Evolutionary conservation across 352 stramenopile species (phyloP).

Genomic region (Phytophthora tubulina): DNA sequence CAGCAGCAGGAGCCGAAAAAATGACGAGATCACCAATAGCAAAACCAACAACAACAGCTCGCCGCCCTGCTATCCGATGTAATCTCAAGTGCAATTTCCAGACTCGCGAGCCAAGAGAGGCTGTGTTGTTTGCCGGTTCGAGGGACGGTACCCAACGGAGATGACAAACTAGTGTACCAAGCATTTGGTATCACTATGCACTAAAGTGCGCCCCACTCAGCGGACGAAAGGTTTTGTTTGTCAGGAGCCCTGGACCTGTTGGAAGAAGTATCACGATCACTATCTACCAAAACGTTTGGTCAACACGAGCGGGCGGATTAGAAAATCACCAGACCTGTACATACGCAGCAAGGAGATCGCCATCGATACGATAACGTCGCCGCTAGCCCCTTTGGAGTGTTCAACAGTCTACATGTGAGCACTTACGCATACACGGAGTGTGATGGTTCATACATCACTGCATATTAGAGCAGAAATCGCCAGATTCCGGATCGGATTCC

Average conservation of each 20-base stretch:
- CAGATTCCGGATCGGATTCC: no score
- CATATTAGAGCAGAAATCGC: no score
- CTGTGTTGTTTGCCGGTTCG: slow-evolving; percentile 4
- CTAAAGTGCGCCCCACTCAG: not conserved
- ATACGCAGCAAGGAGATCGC: not conserved
- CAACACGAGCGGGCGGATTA: not conserved
- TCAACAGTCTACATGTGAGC: not conserved
- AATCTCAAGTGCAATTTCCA: not conserved
- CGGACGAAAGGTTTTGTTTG: not conserved
- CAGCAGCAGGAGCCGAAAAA: not conserved
- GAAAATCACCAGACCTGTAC: not conserved
- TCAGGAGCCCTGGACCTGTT: not conserved
- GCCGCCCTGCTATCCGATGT: not conserved
- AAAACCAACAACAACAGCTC: not conserved
- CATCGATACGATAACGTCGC: not conserved
- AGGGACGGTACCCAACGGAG: not conserved
- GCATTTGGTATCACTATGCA: slow-evolving; percentile 2
- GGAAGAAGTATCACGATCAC: not conserved
- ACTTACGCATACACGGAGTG: not conserved
- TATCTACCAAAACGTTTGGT: not conserved
- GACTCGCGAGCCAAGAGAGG: not conserved
- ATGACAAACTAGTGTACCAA: slow-evolving; percentile 5
- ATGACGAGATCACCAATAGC: not conserved
- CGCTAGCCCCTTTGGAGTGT: not conserved
- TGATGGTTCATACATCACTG: no score